phyloP scores from a whole-genome alignment of 2,329 filamentous ascomycete genomes.

The Neophaeococcomyces aloes region DNA sequence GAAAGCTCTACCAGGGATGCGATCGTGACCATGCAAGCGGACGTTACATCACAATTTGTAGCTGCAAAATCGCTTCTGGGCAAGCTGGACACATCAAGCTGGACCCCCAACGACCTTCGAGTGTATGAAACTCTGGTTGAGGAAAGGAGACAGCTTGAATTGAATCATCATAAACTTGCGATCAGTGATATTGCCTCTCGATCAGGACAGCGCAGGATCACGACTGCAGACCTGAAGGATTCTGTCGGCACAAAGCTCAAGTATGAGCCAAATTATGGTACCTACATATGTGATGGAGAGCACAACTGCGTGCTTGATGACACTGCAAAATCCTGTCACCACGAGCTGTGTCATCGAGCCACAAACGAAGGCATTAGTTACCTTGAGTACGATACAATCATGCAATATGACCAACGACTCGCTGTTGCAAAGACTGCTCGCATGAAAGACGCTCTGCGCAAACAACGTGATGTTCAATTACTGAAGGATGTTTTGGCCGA shows the following conservation, averaged over 20 bases:
- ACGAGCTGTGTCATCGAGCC: slow-evolving; percentile 18
- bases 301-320: background rate
- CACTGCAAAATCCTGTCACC: slow-evolving; percentile 9
- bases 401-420: slow-evolving; percentile 19
- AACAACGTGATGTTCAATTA: slow-evolving; percentile 21
- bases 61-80: background rate
- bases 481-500: slow-evolving; percentile 17
- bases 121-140: background rate
- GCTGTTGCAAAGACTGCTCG: slow-evolving; percentile 16
- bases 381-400: slow-evolving; percentile 21
- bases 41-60: background rate
- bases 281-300: background rate
- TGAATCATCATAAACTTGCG: background rate
- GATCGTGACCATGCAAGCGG: background rate
- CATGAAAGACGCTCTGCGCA: slow-evolving; percentile 20
- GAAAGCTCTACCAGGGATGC: background rate
- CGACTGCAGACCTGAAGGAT: background rate
- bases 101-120: background rate
- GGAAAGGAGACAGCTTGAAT: background rate
- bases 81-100: slow-evolving; percentile 1
- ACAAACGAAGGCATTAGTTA: slow-evolving; percentile 18
- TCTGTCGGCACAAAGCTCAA: background rate
- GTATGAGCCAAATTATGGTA: background rate
- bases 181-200: background rate
- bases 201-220: background rate